Evolutionary conservation across 1,139 yeast species (phyloP).

Genomic region (Blastobotrys raffinosifermentans): DNA sequence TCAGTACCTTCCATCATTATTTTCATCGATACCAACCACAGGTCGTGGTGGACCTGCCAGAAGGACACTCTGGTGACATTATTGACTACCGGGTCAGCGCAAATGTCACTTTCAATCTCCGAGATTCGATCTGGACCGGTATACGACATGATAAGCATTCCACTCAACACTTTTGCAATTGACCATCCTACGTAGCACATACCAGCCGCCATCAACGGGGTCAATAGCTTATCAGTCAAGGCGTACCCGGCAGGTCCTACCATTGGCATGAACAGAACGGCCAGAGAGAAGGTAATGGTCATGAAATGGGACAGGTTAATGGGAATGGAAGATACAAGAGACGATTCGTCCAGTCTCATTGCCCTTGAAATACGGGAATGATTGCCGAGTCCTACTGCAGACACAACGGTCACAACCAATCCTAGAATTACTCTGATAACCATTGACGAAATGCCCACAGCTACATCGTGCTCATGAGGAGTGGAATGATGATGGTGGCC

Average conservation of each 20-base stretch:
- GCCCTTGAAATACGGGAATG: conserved; percentile 30
- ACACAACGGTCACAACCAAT: conserved; percentile 29
- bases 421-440: conserved; percentile 31
- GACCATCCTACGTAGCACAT: conserved; percentile 40
- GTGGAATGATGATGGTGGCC: conserved; percentile 32
- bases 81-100: conserved; percentile 26
- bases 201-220: conserved; percentile 35
- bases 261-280: conserved; percentile 31
- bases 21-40: conserved; percentile 37
- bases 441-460: conserved; percentile 20
- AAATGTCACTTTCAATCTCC: conserved; percentile 24
- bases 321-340: conserved; percentile 25
- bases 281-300: conserved; percentile 50
- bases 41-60: conserved; percentile 41
- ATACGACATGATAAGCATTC: conserved; percentile 42
- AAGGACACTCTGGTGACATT: conserved; percentile 32
- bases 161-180: conserved; percentile 37
- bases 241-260: conserved; percentile 21
- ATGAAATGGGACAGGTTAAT: conserved; percentile 59
- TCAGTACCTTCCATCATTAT: conserved; percentile 31
- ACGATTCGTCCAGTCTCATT: conserved; percentile 19
- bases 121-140: conserved; percentile 35
- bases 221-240: conserved; percentile 32
- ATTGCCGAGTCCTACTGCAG: conserved; percentile 32
- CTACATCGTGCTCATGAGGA: conserved; percentile 41